Percentiles rank a stretch among this genome's conserved stretches.
phyloP scores from a whole-genome alignment of 2,329 filamentous ascomycete species.

The Curvularia eragrostidis region DNA sequence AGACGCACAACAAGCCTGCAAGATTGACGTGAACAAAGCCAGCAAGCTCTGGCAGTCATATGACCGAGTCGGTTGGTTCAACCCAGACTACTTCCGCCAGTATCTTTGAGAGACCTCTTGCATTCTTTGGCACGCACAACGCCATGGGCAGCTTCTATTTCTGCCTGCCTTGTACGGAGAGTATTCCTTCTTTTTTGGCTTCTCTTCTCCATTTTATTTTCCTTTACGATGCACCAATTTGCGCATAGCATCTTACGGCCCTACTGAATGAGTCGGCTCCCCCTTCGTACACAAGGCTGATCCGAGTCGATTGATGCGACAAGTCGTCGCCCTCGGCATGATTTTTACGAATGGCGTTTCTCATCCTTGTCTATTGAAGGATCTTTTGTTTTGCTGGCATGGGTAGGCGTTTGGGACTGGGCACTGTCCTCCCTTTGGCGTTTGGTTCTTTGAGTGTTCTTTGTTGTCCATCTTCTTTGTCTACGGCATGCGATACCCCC shows the following conservation, averaged over 20 bases:
- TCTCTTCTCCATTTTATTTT: background rate
- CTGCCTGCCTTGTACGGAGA: background rate
- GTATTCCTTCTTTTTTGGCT: background rate
- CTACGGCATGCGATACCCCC: constrained; percentile 22
- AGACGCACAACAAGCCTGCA: constrained; percentile 93
- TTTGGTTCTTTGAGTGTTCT: constrained; percentile 12
- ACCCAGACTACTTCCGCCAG: constrained; percentile 59
- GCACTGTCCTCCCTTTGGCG: constrained; percentile 23
- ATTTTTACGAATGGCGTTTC: constrained; percentile 44
- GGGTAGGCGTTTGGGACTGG: constrained; percentile 25
- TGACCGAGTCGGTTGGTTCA: constrained; percentile 84
- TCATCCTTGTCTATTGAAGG: constrained; percentile 10
- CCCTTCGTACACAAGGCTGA: constrained; percentile 27
- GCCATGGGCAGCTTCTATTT: constrained; percentile 1
- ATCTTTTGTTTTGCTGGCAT: constrained; percentile 27
- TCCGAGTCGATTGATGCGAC: constrained; percentile 26
- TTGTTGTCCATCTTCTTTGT: constrained; percentile 6
- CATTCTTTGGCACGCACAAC: background rate
- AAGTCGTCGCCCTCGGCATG: constrained; percentile 21
- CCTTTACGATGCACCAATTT: constrained; percentile 28
- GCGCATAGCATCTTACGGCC: constrained; percentile 33
- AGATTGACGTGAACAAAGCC: constrained; percentile 97
- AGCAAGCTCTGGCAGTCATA: constrained; percentile 91
- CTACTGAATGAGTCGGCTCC: constrained; percentile 24
- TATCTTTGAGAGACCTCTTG: constrained; percentile 45